These are phyloP conservation scores for Diplodia scrobiculata DNA, from an alignment of 2,329 filamentous ascomycete genomes.

Conservation along the genomic window DNA sequence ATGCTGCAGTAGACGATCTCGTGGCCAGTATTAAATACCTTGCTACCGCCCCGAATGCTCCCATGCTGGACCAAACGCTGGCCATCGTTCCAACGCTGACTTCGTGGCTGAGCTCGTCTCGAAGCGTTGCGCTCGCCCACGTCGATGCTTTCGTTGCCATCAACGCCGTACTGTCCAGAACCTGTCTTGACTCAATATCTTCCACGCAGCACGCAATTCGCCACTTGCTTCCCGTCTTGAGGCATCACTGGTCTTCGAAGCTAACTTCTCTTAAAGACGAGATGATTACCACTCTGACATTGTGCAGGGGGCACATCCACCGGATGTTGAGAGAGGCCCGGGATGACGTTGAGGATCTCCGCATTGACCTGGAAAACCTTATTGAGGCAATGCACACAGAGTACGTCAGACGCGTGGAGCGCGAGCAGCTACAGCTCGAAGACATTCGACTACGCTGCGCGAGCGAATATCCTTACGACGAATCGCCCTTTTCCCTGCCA, in stretches of 20 bases:
- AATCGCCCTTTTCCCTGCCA: conserved; percentile 33
- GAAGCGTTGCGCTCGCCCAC: conserved; percentile 65
- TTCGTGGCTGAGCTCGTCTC: conserved; percentile 62
- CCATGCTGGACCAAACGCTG: conserved; percentile 60
- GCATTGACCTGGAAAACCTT: conserved; percentile 63
- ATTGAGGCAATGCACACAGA: conserved; percentile 73
- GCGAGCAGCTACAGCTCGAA: conserved; percentile 74
- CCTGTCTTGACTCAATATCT: conserved; percentile 67
- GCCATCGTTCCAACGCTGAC: conserved; percentile 60
- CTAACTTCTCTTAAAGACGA: conserved; percentile 68
- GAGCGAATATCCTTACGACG: conserved; percentile 38
- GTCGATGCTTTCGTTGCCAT: conserved; percentile 74
- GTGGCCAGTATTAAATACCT: conserved; percentile 68
- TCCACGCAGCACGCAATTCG: conserved; percentile 63
- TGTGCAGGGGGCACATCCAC: conserved; percentile 53
- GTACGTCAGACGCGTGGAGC: conserved; percentile 71
- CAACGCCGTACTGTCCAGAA: conserved; percentile 68
- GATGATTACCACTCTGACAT: conserved; percentile 71
- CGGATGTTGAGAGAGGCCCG: conserved; percentile 40
- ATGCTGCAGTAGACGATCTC: conserved; percentile 40
- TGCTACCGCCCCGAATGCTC: conserved; percentile 67
- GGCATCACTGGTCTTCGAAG: conserved; percentile 76
- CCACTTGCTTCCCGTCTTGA: conserved; percentile 69
- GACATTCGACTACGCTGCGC: conserved; percentile 58
- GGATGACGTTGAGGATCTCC: conserved; percentile 39